Evolutionary conservation across 441 rosid genomes (phyloP).

Genomic region (Kokia cookei): DNA sequence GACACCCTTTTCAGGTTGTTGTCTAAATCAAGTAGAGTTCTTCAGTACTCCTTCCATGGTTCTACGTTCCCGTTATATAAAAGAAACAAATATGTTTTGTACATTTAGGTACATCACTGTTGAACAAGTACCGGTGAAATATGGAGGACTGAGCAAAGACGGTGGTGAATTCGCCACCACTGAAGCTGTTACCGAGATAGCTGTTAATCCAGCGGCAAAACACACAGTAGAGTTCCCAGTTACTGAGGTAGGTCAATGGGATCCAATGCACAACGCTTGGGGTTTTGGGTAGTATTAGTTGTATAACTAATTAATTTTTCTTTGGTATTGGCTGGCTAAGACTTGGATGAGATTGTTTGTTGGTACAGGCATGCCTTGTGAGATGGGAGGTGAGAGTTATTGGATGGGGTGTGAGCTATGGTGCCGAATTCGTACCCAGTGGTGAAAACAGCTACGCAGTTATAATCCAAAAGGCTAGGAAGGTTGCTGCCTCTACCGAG

Average conservation of each 20-base stretch:
- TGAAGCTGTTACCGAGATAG: slow-evolving; percentile 29
- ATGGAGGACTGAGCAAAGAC: slow-evolving; percentile 50
- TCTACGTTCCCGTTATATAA: not conserved
- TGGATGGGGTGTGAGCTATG: slow-evolving; percentile 53
- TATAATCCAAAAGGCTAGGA: slow-evolving; percentile 49
- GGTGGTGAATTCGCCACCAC: slow-evolving; percentile 28
- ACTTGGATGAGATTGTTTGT: not conserved
- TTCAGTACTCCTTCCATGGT: no score
- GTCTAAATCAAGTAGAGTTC: slow-evolving; percentile 1
- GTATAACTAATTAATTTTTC: not conserved
- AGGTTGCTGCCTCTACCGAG: slow-evolving; percentile 20
- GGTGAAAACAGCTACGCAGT: slow-evolving; percentile 48
- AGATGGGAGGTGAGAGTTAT: slow-evolving; percentile 53
- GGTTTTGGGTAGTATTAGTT: not conserved
- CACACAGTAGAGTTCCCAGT: slow-evolving; percentile 45
- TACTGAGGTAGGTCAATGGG: slow-evolving; percentile 26
- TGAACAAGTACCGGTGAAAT: slow-evolving; percentile 41
- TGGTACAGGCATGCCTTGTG: slow-evolving; percentile 32
- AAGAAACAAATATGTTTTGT: not conserved
- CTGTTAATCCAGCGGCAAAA: slow-evolving; percentile 33
- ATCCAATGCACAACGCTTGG: not conserved
- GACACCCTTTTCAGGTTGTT: slow-evolving; percentile 38
- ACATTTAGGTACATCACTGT: slow-evolving; percentile 38
- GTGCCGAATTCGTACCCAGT: slow-evolving; percentile 50
- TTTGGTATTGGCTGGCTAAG: not conserved